Conservation (phyloP, 2,329 filamentous ascomycete species). For the Claviceps sp. region DNA sequence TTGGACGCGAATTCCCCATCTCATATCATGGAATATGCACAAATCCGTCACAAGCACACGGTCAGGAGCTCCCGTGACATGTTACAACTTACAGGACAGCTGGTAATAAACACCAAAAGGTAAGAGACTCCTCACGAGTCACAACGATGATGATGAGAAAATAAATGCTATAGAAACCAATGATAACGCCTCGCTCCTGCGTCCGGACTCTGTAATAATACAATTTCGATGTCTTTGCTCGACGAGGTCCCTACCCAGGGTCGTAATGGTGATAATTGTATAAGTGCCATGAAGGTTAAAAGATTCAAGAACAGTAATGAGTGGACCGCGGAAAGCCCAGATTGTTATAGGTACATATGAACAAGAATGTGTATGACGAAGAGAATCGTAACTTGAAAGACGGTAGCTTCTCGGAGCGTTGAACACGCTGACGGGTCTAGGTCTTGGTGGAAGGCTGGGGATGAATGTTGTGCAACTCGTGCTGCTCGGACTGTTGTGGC, state of each 20-base stretch:
- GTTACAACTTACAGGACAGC: too few relatives aligned
- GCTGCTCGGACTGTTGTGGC: background rate
- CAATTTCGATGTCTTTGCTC: background rate
- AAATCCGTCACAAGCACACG: too few relatives aligned
- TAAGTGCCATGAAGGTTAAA: too few relatives aligned
- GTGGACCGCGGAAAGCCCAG: background rate
- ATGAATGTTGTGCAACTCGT: slow-evolving; percentile 1
- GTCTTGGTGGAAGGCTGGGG: background rate
- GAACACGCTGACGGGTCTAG: background rate
- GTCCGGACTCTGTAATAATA: background rate
- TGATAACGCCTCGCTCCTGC: background rate
- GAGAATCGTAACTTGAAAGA: background rate
- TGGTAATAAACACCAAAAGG: too few relatives aligned
- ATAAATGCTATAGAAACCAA: too few relatives aligned
- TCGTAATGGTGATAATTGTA: too few relatives aligned
- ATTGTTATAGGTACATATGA: background rate
- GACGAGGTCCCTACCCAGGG: background rate
- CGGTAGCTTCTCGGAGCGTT: background rate
- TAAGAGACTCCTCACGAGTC: too few relatives aligned
- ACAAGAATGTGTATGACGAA: background rate
- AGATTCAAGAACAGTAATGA: too few relatives aligned
- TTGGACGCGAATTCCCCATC: too few relatives aligned
- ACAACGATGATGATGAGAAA: too few relatives aligned
- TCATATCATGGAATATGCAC: too few relatives aligned
- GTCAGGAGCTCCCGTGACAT: too few relatives aligned